These are phyloP conservation scores for Puccinia hordei DNA, from an alignment of 1,284 basidiomycete genomes.

Conservation along the genomic window DNA sequence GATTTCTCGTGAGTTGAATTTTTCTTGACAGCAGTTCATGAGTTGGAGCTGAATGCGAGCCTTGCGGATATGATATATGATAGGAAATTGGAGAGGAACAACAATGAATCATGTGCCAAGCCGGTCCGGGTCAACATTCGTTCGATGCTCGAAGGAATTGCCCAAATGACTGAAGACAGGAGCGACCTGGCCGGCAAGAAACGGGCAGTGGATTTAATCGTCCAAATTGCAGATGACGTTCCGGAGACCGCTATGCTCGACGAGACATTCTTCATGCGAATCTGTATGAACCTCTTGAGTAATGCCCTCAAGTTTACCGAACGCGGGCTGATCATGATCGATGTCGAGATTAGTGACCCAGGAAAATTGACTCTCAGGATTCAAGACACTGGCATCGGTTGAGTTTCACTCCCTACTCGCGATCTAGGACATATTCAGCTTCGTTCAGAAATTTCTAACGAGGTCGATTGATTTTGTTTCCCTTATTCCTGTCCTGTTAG, in stretches of 20 bases:
- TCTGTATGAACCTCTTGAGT: constrained; percentile 54
- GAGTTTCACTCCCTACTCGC: background rate
- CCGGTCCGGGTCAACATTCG: constrained; percentile 34
- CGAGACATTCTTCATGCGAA: constrained; percentile 53
- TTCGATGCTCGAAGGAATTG: constrained; percentile 40
- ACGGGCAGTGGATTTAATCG: constrained; percentile 52
- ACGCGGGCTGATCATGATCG: constrained; percentile 52
- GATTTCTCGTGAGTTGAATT: constrained; percentile 53
- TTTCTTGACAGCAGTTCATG: constrained; percentile 14
- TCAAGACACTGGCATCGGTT: constrained; percentile 53
- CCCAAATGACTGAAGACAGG: constrained; percentile 48
- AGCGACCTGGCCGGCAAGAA: constrained; percentile 40
- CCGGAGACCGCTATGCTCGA: constrained; percentile 52
- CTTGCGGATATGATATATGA: constrained; percentile 18
- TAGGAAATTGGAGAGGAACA: constrained; percentile 48
- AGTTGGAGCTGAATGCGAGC: constrained; percentile 32
- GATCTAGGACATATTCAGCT: background rate
- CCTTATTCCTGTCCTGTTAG: background rate
- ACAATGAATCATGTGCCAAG: constrained; percentile 41
- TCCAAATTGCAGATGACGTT: constrained; percentile 52
- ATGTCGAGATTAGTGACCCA: constrained; percentile 23
- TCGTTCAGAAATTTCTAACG: background rate
- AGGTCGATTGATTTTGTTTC: background rate
- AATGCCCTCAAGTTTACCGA: constrained; percentile 54
- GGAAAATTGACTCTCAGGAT: constrained; percentile 52